Evolutionary conservation across 441 rosid genomes (phyloP).

Genomic region (Populus trichocarpa): DNA sequence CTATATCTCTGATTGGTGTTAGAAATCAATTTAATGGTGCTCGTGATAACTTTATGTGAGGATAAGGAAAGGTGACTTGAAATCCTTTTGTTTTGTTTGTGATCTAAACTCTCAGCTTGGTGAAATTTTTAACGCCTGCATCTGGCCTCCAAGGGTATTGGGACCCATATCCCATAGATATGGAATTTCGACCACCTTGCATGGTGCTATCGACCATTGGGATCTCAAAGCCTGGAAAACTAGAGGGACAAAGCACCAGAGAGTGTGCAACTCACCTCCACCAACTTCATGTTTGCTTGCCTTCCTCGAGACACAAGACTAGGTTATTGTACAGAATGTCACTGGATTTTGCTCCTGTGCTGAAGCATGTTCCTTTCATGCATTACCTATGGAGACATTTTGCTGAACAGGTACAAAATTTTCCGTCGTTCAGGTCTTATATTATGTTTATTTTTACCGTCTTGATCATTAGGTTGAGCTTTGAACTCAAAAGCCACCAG

Average conservation of each 20-base stretch:
- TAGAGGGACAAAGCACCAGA: constrained; percentile 71
- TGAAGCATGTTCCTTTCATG: constrained; percentile 83
- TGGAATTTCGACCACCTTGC: constrained; percentile 98
- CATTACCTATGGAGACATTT: constrained; percentile 85
- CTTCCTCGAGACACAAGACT: constrained; percentile 76
- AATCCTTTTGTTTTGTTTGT: neutral
- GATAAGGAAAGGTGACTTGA: neutral
- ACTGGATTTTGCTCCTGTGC: constrained; percentile 81
- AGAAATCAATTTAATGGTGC: neutral
- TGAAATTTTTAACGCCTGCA: constrained; percentile 83
- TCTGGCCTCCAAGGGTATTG: constrained; percentile 93
- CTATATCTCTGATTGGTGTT: neutral
- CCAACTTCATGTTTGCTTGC: constrained; percentile 91
- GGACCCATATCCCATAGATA: constrained; percentile 98
- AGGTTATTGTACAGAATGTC: constrained; percentile 88
- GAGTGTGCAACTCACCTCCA: constrained; percentile 90
- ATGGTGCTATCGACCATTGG: constrained; percentile 91
- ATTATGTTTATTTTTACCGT: neutral
- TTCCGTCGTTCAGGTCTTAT: neutral
- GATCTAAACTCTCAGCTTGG: constrained; percentile 52
- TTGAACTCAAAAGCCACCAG: neutral
- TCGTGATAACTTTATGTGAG: neutral
- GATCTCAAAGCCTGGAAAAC: constrained; percentile 92
- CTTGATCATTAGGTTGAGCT: neutral
- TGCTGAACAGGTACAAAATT: constrained; percentile 70